phyloP scores from a whole-genome alignment of 371 early-diverging fungal species.

The Apophysomyces variabilis region DNA sequence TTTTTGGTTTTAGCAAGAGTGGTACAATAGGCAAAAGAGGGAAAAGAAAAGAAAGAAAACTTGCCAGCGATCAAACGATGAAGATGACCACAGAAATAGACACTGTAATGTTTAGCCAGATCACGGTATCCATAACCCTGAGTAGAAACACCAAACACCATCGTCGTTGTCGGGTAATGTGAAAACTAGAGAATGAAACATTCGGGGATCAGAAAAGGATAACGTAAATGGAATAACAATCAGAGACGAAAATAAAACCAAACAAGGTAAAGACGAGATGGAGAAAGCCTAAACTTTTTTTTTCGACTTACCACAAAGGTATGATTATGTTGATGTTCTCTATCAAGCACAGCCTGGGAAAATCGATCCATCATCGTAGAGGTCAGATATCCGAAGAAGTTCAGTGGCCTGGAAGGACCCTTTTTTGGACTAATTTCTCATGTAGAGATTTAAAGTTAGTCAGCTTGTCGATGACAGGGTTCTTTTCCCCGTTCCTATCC shows the following conservation, averaged over 20 bases:
- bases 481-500: neutral
- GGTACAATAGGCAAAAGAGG: neutral
- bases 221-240: neutral
- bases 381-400: slow-evolving; percentile 89
- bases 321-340: slow-evolving; percentile 58
- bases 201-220: neutral
- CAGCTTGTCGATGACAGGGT: neutral
- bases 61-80: slow-evolving; percentile 76
- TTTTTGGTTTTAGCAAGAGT: neutral
- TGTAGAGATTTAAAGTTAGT: neutral
- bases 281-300: neutral
- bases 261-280: neutral
- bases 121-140: slow-evolving; percentile 65
- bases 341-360: slow-evolving; percentile 37
- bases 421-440: slow-evolving; percentile 58
- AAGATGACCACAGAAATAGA: slow-evolving; percentile 88
- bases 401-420: slow-evolving; percentile 86
- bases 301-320: slow-evolving; percentile 61
- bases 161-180: slow-evolving; percentile 89
- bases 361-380: slow-evolving; percentile 76
- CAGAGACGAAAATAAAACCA: neutral
- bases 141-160: slow-evolving; percentile 70
- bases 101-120: slow-evolving; percentile 63
- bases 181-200: slow-evolving; percentile 48
- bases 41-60: neutral